A percentile compares a stretch with the other conserved stretches of the same genome.
Evolutionary conservation across 2,329 filamentous ascomycete species (phyloP).

Genomic region (Dactylonectria macrodidyma): DNA sequence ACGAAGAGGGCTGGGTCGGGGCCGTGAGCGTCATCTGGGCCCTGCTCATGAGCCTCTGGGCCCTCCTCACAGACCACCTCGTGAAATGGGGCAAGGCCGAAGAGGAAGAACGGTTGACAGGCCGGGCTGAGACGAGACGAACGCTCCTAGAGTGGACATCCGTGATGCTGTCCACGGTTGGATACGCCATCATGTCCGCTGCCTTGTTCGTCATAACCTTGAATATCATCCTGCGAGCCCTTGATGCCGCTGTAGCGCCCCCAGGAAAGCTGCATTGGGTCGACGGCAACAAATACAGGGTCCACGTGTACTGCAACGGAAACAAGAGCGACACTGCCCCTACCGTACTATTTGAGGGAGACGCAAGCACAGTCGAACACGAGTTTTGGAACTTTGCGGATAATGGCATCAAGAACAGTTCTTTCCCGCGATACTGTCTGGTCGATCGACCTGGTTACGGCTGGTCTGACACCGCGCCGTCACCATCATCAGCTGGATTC

Average conservation of each 20-base stretch:
- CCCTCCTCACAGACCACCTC: conserved; percentile 82
- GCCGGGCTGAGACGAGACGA: conserved; percentile 87
- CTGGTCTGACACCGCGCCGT: conserved; percentile 92
- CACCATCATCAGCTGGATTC: conserved; percentile 93
- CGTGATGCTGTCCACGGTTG: conserved; percentile 81
- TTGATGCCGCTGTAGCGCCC: conserved; percentile 81
- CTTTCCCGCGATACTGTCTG: conserved; percentile 92
- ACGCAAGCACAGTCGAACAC: conserved; percentile 83
- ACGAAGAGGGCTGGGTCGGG: conserved; percentile 94
- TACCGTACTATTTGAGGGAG: conserved; percentile 89
- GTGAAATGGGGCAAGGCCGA: conserved; percentile 94
- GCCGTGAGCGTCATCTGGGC: conserved; percentile 88
- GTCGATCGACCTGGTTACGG: conserved; percentile 92
- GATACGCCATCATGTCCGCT: conserved; percentile 77
- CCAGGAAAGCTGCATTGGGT: conserved; percentile 86
- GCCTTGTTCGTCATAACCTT: conserved; percentile 83
- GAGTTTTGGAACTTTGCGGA: conserved; percentile 86
- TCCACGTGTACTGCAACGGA: conserved; percentile 89
- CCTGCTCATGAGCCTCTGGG: conserved; percentile 83
- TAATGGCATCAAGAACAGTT: conserved; percentile 81
- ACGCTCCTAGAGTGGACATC: conserved; percentile 88
- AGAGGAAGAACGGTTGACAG: conserved; percentile 93
- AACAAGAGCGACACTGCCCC: conserved; percentile 75
- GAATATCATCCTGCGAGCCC: conserved; percentile 83
- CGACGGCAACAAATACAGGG: conserved; percentile 85